Evolutionary conservation across 1,139 yeast genomes (phyloP).

Genomic region (Yamadazyma diospyri): DNA sequence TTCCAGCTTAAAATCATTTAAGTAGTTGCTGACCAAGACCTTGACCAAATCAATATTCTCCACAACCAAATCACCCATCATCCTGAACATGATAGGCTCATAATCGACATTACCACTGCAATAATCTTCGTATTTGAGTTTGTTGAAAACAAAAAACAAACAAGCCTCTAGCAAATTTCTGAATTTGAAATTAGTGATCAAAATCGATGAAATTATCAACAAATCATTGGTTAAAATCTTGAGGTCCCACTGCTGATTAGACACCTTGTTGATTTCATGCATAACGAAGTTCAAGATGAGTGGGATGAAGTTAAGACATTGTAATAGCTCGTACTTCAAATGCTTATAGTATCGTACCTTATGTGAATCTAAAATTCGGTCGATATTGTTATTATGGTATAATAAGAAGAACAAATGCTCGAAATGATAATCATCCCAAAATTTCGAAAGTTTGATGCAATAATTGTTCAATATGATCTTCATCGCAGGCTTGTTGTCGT

Average conservation of each 20-base stretch:
- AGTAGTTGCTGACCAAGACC: constrained; percentile 2
- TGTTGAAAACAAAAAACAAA: constrained; percentile 4
- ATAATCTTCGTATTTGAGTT: constrained; percentile 6
- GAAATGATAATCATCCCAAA: constrained; percentile 11
- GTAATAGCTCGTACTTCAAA: constrained; percentile 10
- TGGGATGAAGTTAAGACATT: constrained; percentile 12
- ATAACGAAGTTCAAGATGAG: constrained; percentile 9
- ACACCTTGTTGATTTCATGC: constrained; percentile 6
- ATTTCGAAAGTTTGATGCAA: constrained; percentile 7
- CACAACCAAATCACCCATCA: constrained; percentile 7
- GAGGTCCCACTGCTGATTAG: constrained; percentile 6
- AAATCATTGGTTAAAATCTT: constrained; percentile 3
- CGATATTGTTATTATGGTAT: constrained; percentile 7
- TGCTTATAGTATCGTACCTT: constrained; percentile 5
- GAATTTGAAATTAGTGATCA: constrained; percentile 6
- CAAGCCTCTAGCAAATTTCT: constrained; percentile 6
- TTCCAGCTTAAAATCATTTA: constrained; percentile 1
- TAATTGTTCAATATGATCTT: constrained; percentile 4
- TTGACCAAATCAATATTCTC: constrained; percentile 2
- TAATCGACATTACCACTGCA: background rate
- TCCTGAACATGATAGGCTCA: constrained; percentile 5
- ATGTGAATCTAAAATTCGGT: constrained; percentile 4
- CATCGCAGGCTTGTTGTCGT: background rate
- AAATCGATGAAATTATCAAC: constrained; percentile 7
- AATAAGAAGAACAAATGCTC: constrained; percentile 12